Percentiles rank a stretch among this genome's conserved stretches.
These are phyloP conservation scores for Neurospora sp. DNA, from an alignment of 495 filamentous ascomycete species.

Conservation along the genomic window DNA sequence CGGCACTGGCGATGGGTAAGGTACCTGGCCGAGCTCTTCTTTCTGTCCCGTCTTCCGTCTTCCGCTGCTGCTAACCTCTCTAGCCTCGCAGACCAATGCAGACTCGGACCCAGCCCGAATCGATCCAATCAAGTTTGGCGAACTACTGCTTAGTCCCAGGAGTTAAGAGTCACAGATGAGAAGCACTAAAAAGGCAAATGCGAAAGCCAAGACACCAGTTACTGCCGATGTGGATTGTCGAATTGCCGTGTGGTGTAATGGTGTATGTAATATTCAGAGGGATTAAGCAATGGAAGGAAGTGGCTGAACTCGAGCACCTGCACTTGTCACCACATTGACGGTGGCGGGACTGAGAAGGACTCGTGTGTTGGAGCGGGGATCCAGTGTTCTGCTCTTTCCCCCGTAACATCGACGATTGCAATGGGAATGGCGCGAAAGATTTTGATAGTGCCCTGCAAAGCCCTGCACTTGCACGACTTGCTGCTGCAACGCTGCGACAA, in stretches of 20 bases:
- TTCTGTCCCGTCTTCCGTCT: background rate
- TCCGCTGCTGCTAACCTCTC: background rate
- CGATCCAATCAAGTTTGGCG: background rate
- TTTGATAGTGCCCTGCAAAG: background rate
- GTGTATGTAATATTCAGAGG: background rate
- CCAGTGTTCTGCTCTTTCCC: background rate
- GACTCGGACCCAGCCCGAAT: background rate
- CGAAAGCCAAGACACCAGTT: background rate
- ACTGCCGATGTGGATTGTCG: background rate
- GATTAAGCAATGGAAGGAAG: background rate
- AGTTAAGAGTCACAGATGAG: background rate
- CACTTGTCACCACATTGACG: background rate
- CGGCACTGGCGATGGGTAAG: background rate
- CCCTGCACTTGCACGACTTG: background rate
- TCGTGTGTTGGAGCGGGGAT: background rate
- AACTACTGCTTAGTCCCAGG: background rate
- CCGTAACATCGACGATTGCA: background rate
- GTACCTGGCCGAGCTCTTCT: background rate
- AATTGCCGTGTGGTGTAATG: background rate
- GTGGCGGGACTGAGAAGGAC: background rate
- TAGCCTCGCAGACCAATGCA: background rate
- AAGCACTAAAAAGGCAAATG: too few relatives aligned
- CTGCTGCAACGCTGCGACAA: background rate
- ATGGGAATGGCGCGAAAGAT: background rate
- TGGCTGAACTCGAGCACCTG: background rate